These are phyloP conservation scores for Musa acuminata DNA, from an alignment of 176 grass and related monocot species.

Conservation along the genomic window DNA sequence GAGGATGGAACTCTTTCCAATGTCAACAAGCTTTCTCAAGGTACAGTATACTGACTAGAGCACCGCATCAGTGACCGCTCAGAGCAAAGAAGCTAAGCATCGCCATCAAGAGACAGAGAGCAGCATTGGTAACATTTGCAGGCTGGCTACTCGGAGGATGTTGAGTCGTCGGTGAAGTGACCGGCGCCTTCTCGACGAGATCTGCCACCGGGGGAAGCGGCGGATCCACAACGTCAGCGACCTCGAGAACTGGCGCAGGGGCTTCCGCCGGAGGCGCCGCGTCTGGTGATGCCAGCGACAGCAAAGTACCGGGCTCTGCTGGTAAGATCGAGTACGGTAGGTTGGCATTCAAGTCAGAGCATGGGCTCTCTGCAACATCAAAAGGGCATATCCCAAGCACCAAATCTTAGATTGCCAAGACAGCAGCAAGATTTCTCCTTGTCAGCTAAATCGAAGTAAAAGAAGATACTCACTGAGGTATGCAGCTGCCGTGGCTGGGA, in stretches of 20 bases:
- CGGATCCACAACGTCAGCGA: conserved; percentile 50
- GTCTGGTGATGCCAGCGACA: conserved; percentile 30
- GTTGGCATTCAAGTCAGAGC: conserved; percentile 21
- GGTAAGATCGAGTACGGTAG: conserved; percentile 57
- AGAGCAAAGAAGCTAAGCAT: conserved; percentile 5
- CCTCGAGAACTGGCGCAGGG: conserved; percentile 64
- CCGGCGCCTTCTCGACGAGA: background rate
- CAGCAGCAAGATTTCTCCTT: background rate
- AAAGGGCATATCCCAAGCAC: background rate
- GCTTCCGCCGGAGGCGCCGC: conserved; percentile 43
- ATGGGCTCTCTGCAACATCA: background rate
- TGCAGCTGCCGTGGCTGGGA: conserved; percentile 51
- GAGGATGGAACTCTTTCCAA: too few relatives aligned
- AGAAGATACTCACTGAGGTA: conserved; percentile 62
- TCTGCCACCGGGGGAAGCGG: conserved; percentile 56
- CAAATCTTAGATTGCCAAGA: background rate
- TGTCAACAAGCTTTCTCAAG: too few relatives aligned
- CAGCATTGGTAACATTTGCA: background rate
- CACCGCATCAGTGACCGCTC: background rate
- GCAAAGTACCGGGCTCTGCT: conserved; percentile 44
- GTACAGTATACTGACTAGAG: background rate
- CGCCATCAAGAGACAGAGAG: conserved; percentile 7
- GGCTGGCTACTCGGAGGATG: background rate
- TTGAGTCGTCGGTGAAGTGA: background rate
- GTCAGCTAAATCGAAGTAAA: background rate